Conservation (phyloP, 257 asterid species). For the Orobanche coerulescens region DNA sequence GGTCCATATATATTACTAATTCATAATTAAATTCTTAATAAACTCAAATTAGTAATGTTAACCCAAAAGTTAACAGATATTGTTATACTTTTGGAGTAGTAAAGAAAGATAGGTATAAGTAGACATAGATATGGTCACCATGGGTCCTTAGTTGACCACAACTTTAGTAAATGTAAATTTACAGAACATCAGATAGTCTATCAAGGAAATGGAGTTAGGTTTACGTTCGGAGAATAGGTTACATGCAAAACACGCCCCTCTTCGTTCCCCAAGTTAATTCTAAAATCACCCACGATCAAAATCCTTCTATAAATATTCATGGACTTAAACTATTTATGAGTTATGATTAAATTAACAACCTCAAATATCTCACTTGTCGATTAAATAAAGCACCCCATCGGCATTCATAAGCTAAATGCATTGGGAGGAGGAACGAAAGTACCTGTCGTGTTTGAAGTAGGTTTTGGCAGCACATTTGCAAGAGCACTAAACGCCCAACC, state of each 20-base stretch:
- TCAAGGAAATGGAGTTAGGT: neutral
- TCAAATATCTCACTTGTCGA: neutral
- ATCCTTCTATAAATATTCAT: conserved; percentile 6
- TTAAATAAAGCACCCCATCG: neutral
- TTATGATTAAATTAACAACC: neutral
- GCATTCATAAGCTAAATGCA: conserved; percentile 15
- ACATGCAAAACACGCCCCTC: neutral
- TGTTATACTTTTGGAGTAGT: too few species aligned
- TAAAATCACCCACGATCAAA: neutral
- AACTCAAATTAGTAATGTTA: too few species aligned
- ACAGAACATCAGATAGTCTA: conserved; percentile 3
- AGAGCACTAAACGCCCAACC: conserved; percentile 48
- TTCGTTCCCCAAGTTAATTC: conserved; percentile 1
- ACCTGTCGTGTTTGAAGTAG: conserved; percentile 31
- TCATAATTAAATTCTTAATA: too few species aligned
- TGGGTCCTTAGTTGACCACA: neutral
- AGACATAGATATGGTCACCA: neutral
- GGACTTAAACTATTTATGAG: neutral
- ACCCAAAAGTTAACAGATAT: too few species aligned
- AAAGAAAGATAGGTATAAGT: too few species aligned
- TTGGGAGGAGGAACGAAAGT: conserved; percentile 4
- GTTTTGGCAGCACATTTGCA: conserved; percentile 31
- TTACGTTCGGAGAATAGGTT: neutral
- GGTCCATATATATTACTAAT: too few species aligned
- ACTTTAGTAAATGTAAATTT: conserved; percentile 14